Percentiles rank a stretch among this genome's conserved stretches.
Evolutionary conservation across 768 basidiomycete genomes (phyloP).

Genomic region (Fibroporia radiculosa): DNA sequence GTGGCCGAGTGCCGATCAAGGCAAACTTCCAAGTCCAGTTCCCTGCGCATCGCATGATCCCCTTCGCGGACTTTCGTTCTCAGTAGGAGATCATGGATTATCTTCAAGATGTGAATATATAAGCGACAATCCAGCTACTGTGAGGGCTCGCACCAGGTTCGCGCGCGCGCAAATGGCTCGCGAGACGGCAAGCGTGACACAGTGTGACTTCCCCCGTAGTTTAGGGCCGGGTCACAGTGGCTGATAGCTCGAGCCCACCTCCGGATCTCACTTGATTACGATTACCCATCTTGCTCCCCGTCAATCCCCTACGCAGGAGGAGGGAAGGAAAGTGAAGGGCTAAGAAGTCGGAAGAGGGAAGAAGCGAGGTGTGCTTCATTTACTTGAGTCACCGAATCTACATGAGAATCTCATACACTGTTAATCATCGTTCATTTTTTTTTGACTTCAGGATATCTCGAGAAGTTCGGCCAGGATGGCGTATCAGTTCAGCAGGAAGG

Average conservation of each 20-base stretch:
- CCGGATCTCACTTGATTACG: conserved; percentile 15
- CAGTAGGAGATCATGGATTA: too few relatives aligned
- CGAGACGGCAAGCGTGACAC: too few relatives aligned
- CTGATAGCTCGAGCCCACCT: neutral
- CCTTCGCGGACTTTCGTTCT: too few relatives aligned
- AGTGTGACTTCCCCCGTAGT: conserved; percentile 5
- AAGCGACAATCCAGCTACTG: too few relatives aligned
- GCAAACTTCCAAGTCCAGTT: too few relatives aligned
- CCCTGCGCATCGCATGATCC: too few relatives aligned
- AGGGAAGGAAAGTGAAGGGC: conserved; percentile 59
- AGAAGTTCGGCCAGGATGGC: conserved; percentile 57
- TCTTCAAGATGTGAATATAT: too few relatives aligned
- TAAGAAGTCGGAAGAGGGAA: conserved; percentile 68
- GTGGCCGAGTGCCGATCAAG: too few relatives aligned
- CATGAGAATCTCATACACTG: too few relatives aligned
- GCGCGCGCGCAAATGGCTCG: too few relatives aligned
- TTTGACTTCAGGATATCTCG: conserved; percentile 19
- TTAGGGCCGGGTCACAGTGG: conserved; percentile 1
- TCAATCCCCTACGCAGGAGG: conserved; percentile 42
- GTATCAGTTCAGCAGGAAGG: conserved; percentile 79
- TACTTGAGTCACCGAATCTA: neutral
- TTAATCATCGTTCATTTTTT: conserved; percentile 1
- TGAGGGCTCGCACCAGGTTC: too few relatives aligned
- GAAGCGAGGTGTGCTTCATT: conserved; percentile 46
- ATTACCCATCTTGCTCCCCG: conserved; percentile 26